A percentile compares a stretch with the other conserved stretches of the same genome.
Evolutionary conservation across 306 rosid species (phyloP).

Genomic region (Quercus glauca): DNA sequence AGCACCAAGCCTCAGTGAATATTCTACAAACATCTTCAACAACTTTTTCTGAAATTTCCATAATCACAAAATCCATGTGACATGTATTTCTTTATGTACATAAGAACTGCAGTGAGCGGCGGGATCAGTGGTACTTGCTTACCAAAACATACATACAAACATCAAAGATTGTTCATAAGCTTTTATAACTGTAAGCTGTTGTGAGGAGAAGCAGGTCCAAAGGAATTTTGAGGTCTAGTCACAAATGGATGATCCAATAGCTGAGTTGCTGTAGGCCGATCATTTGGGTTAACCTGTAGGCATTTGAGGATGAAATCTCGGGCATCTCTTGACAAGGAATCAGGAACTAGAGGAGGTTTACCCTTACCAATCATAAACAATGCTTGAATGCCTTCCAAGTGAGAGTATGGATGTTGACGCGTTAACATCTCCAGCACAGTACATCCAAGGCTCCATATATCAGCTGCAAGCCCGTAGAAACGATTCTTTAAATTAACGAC

Average conservation of each 20-base stretch:
- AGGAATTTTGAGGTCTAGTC: constrained; percentile 37
- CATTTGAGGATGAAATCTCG: constrained; percentile 42
- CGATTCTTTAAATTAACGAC: constrained; percentile 37
- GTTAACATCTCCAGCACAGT: constrained; percentile 52
- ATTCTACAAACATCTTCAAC: background rate
- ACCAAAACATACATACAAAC: background rate
- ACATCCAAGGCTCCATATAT: constrained; percentile 60
- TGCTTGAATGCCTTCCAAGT: constrained; percentile 43
- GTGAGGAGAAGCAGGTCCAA: constrained; percentile 32
- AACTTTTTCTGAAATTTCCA: background rate
- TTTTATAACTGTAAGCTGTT: constrained; percentile 17
- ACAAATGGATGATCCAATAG: constrained; percentile 49
- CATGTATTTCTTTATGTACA: background rate
- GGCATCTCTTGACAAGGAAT: constrained; percentile 38
- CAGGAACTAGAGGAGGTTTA: constrained; percentile 41
- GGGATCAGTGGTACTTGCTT: background rate
- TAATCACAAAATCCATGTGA: too few relatives aligned
- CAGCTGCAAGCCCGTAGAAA: constrained; percentile 45
- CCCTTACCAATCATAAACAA: constrained; percentile 36
- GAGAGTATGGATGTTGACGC: constrained; percentile 45
- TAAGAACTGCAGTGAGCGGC: background rate
- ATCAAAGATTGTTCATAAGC: background rate
- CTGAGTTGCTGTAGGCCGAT: constrained; percentile 43
- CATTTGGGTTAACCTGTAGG: constrained; percentile 39
- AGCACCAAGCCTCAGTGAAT: too few relatives aligned